Conservation (phyloP, 768 basidiomycete genomes). For the Mycena indigotica region DNA sequence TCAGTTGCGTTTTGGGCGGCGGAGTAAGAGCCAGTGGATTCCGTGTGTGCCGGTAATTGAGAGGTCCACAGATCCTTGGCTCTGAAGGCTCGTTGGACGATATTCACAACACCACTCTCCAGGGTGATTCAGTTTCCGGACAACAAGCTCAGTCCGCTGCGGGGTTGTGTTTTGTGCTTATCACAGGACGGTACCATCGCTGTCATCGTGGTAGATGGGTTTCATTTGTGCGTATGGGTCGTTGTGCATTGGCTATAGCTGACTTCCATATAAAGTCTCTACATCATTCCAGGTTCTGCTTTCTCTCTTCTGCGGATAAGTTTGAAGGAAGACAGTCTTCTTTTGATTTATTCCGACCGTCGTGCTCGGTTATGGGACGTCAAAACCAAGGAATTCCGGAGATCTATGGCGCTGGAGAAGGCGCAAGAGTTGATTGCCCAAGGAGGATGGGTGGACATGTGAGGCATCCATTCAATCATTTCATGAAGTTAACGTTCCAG, state of each 20-base stretch:
- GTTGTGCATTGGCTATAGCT: neutral
- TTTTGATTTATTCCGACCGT: slow-evolving; percentile 75
- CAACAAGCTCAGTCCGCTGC: slow-evolving; percentile 56
- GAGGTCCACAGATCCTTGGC: slow-evolving; percentile 54
- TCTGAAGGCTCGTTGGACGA: slow-evolving; percentile 68
- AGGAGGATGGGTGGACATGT: slow-evolving; percentile 80
- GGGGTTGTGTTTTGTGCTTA: slow-evolving; percentile 71
- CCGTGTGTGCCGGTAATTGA: neutral
- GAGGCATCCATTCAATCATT: slow-evolving; percentile 18
- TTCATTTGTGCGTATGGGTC: slow-evolving; percentile 67
- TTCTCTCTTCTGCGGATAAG: slow-evolving; percentile 65
- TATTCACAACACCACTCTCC: slow-evolving; percentile 68
- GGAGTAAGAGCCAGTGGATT: slow-evolving; percentile 46
- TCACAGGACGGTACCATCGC: slow-evolving; percentile 82
- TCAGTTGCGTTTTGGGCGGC: slow-evolving; percentile 73
- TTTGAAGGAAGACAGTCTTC: slow-evolving; percentile 65
- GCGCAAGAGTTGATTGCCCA: slow-evolving; percentile 72
- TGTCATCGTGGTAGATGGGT: slow-evolving; percentile 70
- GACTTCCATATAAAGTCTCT: slow-evolving; percentile 55
- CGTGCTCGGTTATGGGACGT: slow-evolving; percentile 88
- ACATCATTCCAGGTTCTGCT: slow-evolving; percentile 80
- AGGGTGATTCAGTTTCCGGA: slow-evolving; percentile 59
- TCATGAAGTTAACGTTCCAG: neutral
- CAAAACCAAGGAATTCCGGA: slow-evolving; percentile 78
- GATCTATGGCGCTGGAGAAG: slow-evolving; percentile 77